Evolutionary conservation across 352 stramenopile genomes (phyloP).

Genomic region (Phytophthora pisi): DNA sequence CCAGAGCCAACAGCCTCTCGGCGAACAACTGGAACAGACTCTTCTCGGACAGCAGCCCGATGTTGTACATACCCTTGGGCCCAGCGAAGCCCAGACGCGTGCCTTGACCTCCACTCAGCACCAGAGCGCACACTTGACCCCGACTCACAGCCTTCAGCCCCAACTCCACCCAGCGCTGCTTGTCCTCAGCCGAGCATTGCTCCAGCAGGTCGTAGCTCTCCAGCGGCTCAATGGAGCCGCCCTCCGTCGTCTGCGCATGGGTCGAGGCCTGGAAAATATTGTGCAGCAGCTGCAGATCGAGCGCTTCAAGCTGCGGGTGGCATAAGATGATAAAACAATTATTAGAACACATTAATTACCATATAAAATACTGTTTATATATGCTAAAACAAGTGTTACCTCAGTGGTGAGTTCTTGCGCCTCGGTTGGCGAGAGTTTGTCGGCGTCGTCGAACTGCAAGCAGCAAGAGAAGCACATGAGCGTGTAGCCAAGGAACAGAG

Average conservation of each 20-base stretch:
- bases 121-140: slow-evolving; percentile 93
- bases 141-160: slow-evolving; percentile 84
- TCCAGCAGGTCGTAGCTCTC: slow-evolving; percentile 69
- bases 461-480: neutral
- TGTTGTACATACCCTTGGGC: slow-evolving; percentile 96
- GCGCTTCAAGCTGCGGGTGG: slow-evolving; percentile 52
- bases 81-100: slow-evolving; percentile 96
- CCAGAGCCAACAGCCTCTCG: slow-evolving; percentile 89
- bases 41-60: slow-evolving; percentile 91
- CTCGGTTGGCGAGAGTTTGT: slow-evolving; percentile 47
- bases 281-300: slow-evolving; percentile 71
- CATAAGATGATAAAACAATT: neutral
- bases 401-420: slow-evolving; percentile 48
- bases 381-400: slow-evolving; percentile 23
- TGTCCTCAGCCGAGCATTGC: slow-evolving; percentile 46
- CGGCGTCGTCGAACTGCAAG: slow-evolving; percentile 71
- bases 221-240: slow-evolving; percentile 58
- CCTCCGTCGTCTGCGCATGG: slow-evolving; percentile 22
- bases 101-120: slow-evolving; percentile 95
- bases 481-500: neutral
- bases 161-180: slow-evolving; percentile 46
- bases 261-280: slow-evolving; percentile 72
- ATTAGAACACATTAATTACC: neutral
- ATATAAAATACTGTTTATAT: neutral
- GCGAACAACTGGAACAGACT: slow-evolving; percentile 95